Evolutionary conservation across 352 stramenopile genomes (phyloP).

Genomic region (Pythium volutum): DNA sequence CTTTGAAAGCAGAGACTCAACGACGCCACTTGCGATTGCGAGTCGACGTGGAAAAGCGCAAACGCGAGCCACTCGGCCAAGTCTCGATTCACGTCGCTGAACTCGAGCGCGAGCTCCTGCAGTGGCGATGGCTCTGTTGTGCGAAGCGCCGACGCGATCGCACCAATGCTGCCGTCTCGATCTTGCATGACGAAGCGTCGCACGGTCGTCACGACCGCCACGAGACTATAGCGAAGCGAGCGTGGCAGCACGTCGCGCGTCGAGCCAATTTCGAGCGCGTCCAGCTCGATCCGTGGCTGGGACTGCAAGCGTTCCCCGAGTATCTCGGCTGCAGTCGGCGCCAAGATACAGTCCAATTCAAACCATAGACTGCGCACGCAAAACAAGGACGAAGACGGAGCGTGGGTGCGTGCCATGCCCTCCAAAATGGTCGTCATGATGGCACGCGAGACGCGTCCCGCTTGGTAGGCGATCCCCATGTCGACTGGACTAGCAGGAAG

Average conservation of each 20-base stretch:
- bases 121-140: background rate
- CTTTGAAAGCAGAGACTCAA: slow-evolving; percentile 15
- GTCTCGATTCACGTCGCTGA: background rate
- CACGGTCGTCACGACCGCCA: background rate
- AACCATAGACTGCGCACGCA: too few species aligned
- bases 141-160: too few species aligned
- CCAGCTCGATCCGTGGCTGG: background rate
- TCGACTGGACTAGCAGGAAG: too few species aligned
- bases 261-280: background rate
- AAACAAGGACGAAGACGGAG: too few species aligned
- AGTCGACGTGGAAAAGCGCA: slow-evolving; percentile 36
- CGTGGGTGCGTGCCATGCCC: too few species aligned
- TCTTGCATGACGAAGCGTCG: background rate
- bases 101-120: background rate
- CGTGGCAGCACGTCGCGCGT: background rate
- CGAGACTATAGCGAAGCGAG: background rate
- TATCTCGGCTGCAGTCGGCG: too few species aligned
- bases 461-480: too few species aligned
- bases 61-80: slow-evolving; percentile 33
- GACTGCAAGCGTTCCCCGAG: too few species aligned
- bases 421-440: too few species aligned
- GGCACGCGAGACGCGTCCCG: too few species aligned
- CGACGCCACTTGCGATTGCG: slow-evolving; percentile 20
- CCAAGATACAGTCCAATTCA: too few species aligned
- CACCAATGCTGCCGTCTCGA: background rate